Base-by-base conservation (phyloP, 768 basidiomycete species). In the Tylopilus felleus region DNA sequence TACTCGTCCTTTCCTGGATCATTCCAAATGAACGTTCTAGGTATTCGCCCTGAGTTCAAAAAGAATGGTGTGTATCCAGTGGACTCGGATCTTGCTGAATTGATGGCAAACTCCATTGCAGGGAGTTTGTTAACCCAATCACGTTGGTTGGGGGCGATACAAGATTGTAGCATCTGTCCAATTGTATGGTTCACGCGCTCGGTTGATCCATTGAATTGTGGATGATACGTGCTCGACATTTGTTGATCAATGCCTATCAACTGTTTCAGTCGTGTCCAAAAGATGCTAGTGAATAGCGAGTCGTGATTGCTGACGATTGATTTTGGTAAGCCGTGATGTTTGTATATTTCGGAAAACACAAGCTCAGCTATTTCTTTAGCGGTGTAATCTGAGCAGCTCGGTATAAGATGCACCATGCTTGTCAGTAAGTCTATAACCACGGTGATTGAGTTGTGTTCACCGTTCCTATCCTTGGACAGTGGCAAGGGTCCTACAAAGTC, bases 401-500 rank as follows among this genome's bases (percentile, higher is more conserved):
- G 31, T 0, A 64, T 43, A 1, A 71, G n/a, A 19, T 69, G 63
- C 0, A 69, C 68, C 63, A 71, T 67, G 0, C 51, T 38, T 0
- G 58, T 36, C 3, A 67, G 46, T 0, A 39, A 6, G 25, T 60
- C 46, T 35, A 70, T 59, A 1, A 74, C 45, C 0, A 68, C 61
- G 16, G 55, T 66, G 0, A 73, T 49, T 14, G 61, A 66, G 38
- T 74, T 69, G 21, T 31, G 69, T 0, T 65, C 45, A 1, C 55
- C 41, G 7, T 60, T 31, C 2, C 19, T n/a, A 3, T 55, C 19
- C 17, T 53, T 52, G 0, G 44, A 62, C 17, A 56, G 31, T 13
- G 73, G 75, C 10, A 77, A 60, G 1, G 69, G 71, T 0, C 69
- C 75, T 0, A 77, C 52, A 36, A 77, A 77, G 58, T 77, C 76